Evolutionary conservation across 2,329 filamentous ascomycete genomes (phyloP), one percentile per base, ranked within the genome.

Genomic region (Teratosphaeria viscida): DNA sequence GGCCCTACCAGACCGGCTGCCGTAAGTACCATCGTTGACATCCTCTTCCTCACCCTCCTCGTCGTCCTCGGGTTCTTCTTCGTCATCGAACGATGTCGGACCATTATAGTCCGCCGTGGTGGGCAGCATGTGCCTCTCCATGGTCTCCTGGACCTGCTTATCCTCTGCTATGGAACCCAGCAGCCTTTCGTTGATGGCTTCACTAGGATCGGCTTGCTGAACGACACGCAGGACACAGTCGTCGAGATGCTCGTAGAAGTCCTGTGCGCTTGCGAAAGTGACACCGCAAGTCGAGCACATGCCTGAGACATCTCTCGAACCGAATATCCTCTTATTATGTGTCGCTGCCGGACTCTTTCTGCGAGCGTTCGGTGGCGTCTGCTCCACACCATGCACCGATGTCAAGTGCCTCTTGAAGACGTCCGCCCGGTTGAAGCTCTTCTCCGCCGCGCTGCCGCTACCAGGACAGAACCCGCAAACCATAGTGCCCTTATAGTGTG

Each of bases 401-500:
- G 90, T 95, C 68, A 96, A 76, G 73, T 96, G 92, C 62, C 92
- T 83, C 82, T 96, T 96, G 82, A 96, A 96, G 62, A 96, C 91
- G 66, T 96, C 92, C 60, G 92, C 91, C 59, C 92, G 85, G 78
- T 96, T 96, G 73, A 96, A 96, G 64, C 89, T 92, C 82, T 96
- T 96, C 76, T 96, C 92, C 1, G 88, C 88, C 7, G 90, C 84
- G 4, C 90, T 92, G 3, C 92, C 92, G 32, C 89, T 90, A 37
- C 90, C 90, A 1, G 91, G 90, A 69, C 92, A 96, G 78, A 96
- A 96, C 34, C 90, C 91, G 71, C 92, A 96, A 27, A 96, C 90
- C 92, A 96, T 96, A 55, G 89, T 96, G 49, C 92, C 92, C 77
- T 96, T 96, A 82, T 96, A 96, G 74, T 96, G 92, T 5, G 92